Base-by-base conservation (phyloP, 768 basidiomycete genomes). In the Calocera cornea region DNA sequence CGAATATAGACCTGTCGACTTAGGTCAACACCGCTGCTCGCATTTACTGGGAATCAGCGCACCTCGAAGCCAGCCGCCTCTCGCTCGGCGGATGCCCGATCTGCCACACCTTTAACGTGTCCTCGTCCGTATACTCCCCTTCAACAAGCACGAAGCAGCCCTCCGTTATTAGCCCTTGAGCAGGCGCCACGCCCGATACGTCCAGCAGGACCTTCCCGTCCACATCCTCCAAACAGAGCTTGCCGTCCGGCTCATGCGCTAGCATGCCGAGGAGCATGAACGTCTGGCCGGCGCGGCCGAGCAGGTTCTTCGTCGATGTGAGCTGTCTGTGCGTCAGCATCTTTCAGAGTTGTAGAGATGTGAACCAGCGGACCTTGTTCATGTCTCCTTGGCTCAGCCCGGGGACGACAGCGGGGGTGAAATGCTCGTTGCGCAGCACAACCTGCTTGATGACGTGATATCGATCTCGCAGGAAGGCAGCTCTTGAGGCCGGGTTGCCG, bases 71-170 rank as follows among this genome's bases (percentile, higher is more conserved):
- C 68, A 87, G 87, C 44, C 97, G 81, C 71, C 88, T 83, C 77
- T 99, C 97, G 73, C 94, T 95, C 12, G 97, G 97, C 1, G 97
- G 97, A 77, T 98, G 95, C 1, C 97, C 97, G 69, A 99, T 90
- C 22, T 95, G 97, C 70, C 93, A 85, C 5, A 97, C 92, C 70
- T 88, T 83, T 64, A 99, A 80, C 0, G 83, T 89, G 64, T 88
- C 90, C 34, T 98, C 93, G 68, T 95, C 88, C 0, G 91, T 97
- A 74, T 97, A 99, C 73, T 94, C 91, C 24, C 97, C 97, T 78
- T 98, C 97, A 0, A 97, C 86, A 17, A 99, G 83, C 0, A 93
- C 92, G 76, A 97, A 90, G 68, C 88, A 93, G 0, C 97, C 97
- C 76, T 98, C 97, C 0, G 94, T 97, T 73, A 97, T 98, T 5